phyloP scores from a whole-genome alignment of 106 monocot species.

The Allium cepa region DNA sequence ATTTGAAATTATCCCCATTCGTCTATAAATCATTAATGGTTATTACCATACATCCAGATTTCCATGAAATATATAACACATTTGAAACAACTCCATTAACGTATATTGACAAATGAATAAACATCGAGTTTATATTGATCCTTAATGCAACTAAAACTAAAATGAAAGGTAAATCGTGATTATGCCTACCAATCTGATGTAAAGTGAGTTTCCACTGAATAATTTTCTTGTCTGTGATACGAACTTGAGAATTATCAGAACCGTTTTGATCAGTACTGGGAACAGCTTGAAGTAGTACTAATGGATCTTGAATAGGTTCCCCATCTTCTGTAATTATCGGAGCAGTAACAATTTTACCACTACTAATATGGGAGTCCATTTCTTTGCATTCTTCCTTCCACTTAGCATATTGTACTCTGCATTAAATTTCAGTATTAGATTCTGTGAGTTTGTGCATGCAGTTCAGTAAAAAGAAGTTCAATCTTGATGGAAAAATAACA shows the following conservation, averaged over 20 bases:
- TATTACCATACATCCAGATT: no score
- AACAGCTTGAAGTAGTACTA: constrained; percentile 63
- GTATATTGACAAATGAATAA: no score
- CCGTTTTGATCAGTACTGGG: constrained; percentile 2
- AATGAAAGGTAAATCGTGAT: background rate
- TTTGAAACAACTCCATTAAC: no score
- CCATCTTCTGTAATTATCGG: constrained; percentile 92
- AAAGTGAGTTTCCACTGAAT: constrained; percentile 94
- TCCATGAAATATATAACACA: no score
- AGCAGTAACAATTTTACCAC: constrained; percentile 82
- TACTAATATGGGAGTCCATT: constrained; percentile 85
- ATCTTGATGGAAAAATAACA: no score
- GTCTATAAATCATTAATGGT: no score
- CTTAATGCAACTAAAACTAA: no score
- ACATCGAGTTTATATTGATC: no score
- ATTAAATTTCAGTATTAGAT: constrained; percentile 8
- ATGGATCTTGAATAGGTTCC: constrained; percentile 66
- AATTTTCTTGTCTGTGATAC: constrained; percentile 51
- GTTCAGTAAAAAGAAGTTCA: no score
- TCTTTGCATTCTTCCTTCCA: constrained; percentile 79
- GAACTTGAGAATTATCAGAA: background rate
- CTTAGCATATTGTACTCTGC: constrained; percentile 72
- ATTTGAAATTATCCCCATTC: no score
- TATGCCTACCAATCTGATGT: constrained; percentile 86
- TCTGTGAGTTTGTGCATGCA: no score